These are phyloP conservation scores for Alternaria gansuensis DNA, from an alignment of 2,329 filamentous ascomycete species.

Conservation along the genomic window DNA sequence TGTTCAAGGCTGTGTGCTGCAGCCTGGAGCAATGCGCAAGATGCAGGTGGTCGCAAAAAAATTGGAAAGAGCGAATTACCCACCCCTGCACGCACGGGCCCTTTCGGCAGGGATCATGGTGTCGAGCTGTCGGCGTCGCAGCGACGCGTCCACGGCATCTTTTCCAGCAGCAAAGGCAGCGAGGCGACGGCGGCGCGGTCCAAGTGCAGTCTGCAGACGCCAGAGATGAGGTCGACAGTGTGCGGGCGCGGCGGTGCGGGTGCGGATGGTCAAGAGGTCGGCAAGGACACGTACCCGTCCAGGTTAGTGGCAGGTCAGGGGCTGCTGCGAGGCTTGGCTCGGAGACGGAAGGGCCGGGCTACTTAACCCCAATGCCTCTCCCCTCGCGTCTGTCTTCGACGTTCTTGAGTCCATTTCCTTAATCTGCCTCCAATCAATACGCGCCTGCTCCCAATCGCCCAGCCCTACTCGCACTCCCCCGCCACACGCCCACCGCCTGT, in stretches of 20 bases:
- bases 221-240: not conserved
- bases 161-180: not conserved
- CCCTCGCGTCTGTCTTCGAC: constrained; percentile 32
- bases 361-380: constrained; percentile 31
- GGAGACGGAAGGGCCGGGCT: constrained; percentile 34
- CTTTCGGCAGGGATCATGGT: constrained; percentile 20
- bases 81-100: constrained; percentile 23
- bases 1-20: constrained; percentile 23
- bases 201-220: not conserved
- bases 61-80: constrained; percentile 27
- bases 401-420: constrained; percentile 35
- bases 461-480: constrained; percentile 37
- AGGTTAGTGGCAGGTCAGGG: constrained; percentile 38
- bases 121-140: constrained; percentile 11
- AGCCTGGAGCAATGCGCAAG: constrained; percentile 37
- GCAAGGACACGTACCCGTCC: constrained; percentile 28
- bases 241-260: constrained; percentile 9
- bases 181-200: not conserved
- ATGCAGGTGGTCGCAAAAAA: constrained; percentile 32
- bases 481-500: constrained; percentile 22
- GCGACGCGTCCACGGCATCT: constrained; percentile 3
- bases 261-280: constrained; percentile 17
- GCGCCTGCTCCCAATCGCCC: constrained; percentile 41
- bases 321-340: constrained; percentile 39
- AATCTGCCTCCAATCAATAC: constrained; percentile 49